Conservation (phyloP, 73 alveolate species). For the Symbiodinium pilosum region DNA sequence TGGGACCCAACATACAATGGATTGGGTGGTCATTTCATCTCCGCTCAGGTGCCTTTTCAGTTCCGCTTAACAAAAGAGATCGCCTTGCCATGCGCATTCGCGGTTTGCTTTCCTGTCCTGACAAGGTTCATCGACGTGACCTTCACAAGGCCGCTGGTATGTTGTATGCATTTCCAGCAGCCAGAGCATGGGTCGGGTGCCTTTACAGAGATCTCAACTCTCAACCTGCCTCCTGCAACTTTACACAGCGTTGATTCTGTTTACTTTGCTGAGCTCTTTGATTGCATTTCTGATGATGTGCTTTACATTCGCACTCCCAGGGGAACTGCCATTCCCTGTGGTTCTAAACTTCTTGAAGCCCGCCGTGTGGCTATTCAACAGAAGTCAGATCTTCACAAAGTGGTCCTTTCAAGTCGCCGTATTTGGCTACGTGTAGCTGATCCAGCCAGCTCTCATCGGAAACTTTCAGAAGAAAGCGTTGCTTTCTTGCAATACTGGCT, state of each 20-base stretch:
- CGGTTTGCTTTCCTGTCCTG: too few species aligned
- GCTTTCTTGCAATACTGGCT: background rate
- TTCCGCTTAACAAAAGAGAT: background rate
- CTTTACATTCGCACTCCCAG: background rate
- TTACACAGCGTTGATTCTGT: too few species aligned
- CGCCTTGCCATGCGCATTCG: too few species aligned
- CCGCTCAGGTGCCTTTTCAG: background rate
- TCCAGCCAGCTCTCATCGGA: background rate
- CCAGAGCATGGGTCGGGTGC: too few species aligned
- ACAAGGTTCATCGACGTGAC: too few species aligned
- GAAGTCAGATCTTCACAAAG: background rate
- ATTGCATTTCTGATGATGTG: background rate
- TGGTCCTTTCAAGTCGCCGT: background rate
- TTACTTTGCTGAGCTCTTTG: too few species aligned
- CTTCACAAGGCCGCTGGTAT: too few species aligned
- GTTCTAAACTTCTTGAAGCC: background rate
- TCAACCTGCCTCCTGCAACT: too few species aligned
- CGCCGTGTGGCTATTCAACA: background rate
- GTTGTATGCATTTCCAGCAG: too few species aligned
- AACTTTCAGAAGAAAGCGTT: background rate
- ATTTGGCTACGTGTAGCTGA: background rate
- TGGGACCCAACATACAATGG: background rate
- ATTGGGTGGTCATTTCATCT: background rate
- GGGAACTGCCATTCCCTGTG: background rate
- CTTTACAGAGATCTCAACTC: too few species aligned